Conservation (phyloP, 164 flowering plant genomes). For the Aristolochia fimbriata region DNA sequence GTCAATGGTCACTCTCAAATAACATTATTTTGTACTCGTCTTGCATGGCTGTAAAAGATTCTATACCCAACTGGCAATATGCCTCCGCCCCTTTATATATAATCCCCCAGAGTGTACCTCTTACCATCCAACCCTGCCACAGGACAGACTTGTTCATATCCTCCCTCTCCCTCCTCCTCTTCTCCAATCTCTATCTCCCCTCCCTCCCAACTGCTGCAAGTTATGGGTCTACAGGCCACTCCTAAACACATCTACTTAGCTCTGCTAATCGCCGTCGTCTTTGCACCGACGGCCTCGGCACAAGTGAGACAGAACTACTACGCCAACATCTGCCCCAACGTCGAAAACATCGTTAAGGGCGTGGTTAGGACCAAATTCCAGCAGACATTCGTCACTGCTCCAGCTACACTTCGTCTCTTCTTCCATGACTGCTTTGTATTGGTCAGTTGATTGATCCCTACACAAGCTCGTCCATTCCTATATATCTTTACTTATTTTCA, state of each 20-base stretch:
- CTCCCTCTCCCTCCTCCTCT: neutral
- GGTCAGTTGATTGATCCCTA: constrained; percentile 22
- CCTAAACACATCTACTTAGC: neutral
- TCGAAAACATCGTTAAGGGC: constrained; percentile 52
- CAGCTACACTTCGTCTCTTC: constrained; percentile 73
- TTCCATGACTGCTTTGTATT: constrained; percentile 84
- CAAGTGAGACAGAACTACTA: constrained; percentile 53
- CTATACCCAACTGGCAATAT: neutral
- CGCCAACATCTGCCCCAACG: constrained; percentile 58
- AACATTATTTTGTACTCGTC: neutral
- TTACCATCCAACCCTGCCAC: neutral
- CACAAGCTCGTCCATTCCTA: too few relatives aligned
- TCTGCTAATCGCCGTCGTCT: constrained; percentile 7
- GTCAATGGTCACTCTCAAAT: neutral
- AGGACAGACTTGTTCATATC: neutral
- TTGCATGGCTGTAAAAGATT: constrained; percentile 1
- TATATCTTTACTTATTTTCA: too few relatives aligned
- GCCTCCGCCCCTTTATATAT: neutral
- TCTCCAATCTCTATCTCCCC: neutral
- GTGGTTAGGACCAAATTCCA: constrained; percentile 45
- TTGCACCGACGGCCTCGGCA: constrained; percentile 27
- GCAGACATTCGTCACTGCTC: constrained; percentile 73
- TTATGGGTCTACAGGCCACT: neutral
- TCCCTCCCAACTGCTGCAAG: neutral
- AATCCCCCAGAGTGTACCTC: neutral